phyloP scores from a whole-genome alignment of 106 monocot genomes.

The Platanthera zijinensis region DNA sequence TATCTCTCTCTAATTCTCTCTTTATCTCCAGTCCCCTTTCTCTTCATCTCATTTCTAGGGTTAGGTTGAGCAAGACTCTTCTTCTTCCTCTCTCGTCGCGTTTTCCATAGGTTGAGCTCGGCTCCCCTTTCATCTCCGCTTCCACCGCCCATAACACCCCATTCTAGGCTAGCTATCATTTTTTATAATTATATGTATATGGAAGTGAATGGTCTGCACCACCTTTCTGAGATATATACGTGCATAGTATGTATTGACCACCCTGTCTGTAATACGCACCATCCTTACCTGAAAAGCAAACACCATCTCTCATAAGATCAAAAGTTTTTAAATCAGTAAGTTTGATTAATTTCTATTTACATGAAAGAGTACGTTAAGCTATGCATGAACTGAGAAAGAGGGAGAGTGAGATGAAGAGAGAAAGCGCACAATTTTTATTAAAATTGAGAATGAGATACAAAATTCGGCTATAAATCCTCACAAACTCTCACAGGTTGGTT shows the following conservation, averaged over 20 bases:
- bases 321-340: neutral
- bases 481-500: no score
- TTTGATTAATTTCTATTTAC: slow-evolving; percentile 1
- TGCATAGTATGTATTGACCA: slow-evolving; percentile 50
- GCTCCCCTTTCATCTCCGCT: no score
- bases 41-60: no score
- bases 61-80: no score
- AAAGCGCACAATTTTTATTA: no score
- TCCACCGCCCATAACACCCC: neutral
- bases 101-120: no score
- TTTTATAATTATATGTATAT: neutral
- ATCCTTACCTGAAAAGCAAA: slow-evolving; percentile 48
- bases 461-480: no score
- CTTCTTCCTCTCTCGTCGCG: no score
- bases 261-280: slow-evolving; percentile 57
- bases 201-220: neutral
- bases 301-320: neutral
- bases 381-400: neutral
- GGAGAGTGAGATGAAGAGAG: no score
- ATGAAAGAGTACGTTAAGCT: neutral
- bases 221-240: slow-evolving; percentile 57
- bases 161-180: neutral
- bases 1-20: no score
- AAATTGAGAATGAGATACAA: no score
- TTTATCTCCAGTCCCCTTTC: no score